Base-by-base conservation (phyloP, 805 yeast genomes). In the Clavispora fructus region DNA sequence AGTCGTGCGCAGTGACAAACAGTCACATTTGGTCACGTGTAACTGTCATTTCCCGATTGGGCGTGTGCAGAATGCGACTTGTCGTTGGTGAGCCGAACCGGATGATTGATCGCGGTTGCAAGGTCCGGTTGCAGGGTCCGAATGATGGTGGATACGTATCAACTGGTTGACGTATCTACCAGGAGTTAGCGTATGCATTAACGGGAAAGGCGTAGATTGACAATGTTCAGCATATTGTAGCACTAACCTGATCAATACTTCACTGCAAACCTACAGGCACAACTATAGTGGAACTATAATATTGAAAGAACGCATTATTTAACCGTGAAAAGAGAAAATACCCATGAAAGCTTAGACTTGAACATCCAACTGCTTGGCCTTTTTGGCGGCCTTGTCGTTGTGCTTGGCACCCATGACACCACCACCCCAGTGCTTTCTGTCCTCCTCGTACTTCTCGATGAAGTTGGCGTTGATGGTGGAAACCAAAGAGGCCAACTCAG, bases 391-490 rank as follows among this genome's bases (percentile, higher is more conserved):
- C 80, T 85, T 88, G 68, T 83, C 94, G 67, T 80, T 81, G 67
- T 97, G 89, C 82, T 92, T 94, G 64, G 86, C 78, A 75, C 98
- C 97, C 82, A 94, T 79, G 75, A 89, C 70, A 82, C 99, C 99
- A 82, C 99, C 99, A 82, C 98, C 98, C 99, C 99, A 92, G 85
- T 89, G 96, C 79, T 88, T 90, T 83, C 95, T 92, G 71, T 80
- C 68, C 64, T 94, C 97, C 68, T 92, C 97, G 86, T 85, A 88
- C 78, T 89, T 88, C 70, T 87, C 96, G 64, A 75, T 73, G 77
- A 85, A 92, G 94, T 89, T 90, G 60, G 95, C 85, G 78, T 89
- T 83, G 74, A 92, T 82, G 67, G 98, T 85, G 49, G 97, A 85
- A 60, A 94, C 81, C 67, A 92, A 82, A 73, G 88, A 87, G 60